Evolutionary conservation across 73 alveolate genomes (phyloP).

Genomic region (Tetrahymena thermophila): DNA sequence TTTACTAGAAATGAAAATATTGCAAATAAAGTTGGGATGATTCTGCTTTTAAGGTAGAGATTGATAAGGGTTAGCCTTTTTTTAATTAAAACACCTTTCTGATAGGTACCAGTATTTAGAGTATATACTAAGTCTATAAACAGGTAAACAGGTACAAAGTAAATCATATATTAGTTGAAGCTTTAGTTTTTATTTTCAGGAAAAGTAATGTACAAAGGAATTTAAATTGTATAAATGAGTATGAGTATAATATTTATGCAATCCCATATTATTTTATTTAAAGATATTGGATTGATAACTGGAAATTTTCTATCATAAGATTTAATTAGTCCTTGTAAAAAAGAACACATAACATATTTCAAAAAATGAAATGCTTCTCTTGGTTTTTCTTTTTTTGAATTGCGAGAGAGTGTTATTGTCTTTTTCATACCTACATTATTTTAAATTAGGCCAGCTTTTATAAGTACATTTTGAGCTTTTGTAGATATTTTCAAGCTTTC

Average conservation of each 20-base stretch:
- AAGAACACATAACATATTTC: neutral
- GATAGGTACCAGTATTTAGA: neutral
- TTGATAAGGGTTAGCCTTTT: neutral
- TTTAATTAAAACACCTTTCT: neutral
- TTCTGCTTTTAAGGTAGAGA: neutral
- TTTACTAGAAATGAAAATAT: neutral
- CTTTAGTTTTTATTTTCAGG: neutral
- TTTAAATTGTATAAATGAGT: neutral
- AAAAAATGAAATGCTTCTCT: neutral
- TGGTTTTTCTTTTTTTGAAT: neutral
- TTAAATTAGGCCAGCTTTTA: neutral
- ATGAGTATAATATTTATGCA: neutral
- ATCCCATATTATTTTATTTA: neutral
- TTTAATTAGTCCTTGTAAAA: neutral
- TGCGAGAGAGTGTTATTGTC: neutral
- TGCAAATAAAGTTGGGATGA: neutral
- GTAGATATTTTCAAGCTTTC: neutral
- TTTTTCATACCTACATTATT: neutral
- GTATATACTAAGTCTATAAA: neutral
- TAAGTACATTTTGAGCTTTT: neutral
- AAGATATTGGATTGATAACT: neutral
- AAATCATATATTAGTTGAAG: neutral
- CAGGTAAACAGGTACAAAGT: neutral
- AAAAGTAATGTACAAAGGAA: neutral
- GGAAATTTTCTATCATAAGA: neutral